Evolutionary conservation across 768 basidiomycete genomes (phyloP).

Genomic region (Amanita thiersii): DNA sequence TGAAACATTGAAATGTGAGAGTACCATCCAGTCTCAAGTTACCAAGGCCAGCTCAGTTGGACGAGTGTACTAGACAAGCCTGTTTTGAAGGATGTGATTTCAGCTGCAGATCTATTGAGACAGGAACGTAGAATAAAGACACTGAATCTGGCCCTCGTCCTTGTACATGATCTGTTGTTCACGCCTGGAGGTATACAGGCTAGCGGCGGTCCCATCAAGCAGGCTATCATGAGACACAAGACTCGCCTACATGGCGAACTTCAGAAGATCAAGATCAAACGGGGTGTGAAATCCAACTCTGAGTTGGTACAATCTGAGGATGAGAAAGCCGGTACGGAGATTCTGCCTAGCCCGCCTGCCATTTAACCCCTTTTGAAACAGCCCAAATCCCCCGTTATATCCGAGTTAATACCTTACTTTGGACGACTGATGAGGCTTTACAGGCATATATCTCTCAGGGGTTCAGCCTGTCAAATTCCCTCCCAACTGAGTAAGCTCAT

Average conservation of each 20-base stretch:
- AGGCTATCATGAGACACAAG: constrained; percentile 82
- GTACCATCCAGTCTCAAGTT: constrained; percentile 8
- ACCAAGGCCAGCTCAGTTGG: not conserved
- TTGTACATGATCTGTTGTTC: constrained; percentile 87
- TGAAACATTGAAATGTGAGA: constrained; percentile 90
- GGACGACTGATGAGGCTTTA: constrained; percentile 61
- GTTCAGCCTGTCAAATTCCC: constrained; percentile 42
- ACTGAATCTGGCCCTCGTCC: constrained; percentile 68
- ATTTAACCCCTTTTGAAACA: constrained; percentile 20
- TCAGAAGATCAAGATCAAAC: constrained; percentile 73
- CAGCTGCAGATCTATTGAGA: constrained; percentile 56
- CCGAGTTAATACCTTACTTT: constrained; percentile 69
- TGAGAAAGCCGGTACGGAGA: constrained; percentile 47
- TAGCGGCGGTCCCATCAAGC: constrained; percentile 84
- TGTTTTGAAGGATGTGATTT: constrained; percentile 64
- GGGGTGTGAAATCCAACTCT: constrained; percentile 53
- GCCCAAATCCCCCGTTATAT: constrained; percentile 78
- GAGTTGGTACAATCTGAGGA: constrained; percentile 60
- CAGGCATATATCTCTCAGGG: constrained; percentile 47
- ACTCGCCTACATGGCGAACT: constrained; percentile 84
- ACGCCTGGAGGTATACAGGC: constrained; percentile 75
- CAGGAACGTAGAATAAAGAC: constrained; percentile 78
- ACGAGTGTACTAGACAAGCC: constrained; percentile 53
- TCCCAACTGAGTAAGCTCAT: constrained; percentile 39
- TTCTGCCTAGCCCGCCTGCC: constrained; percentile 7